A percentile compares a stretch with the other conserved stretches of the same genome.
These are phyloP conservation scores for Chalara sp. DNA, from an alignment of 2,329 filamentous ascomycete species.

Conservation along the genomic window DNA sequence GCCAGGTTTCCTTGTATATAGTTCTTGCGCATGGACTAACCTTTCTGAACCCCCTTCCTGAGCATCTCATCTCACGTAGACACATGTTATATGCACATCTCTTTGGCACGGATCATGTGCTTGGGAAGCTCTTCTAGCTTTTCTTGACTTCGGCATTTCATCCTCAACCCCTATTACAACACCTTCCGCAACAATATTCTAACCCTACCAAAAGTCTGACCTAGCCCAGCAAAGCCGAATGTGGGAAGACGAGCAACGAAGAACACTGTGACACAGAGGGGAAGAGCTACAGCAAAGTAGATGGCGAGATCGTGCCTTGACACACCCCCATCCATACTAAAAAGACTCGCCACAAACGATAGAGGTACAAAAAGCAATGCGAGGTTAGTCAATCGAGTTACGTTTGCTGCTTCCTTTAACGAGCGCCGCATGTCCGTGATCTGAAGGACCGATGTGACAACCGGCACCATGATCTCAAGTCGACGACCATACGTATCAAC, in stretches of 20 bases:
- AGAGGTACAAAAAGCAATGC: slow-evolving; percentile 4
- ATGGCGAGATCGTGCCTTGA: neutral
- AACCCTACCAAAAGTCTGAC: too few species aligned
- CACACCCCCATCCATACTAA: slow-evolving; percentile 2
- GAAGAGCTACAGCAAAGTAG: slow-evolving; percentile 2
- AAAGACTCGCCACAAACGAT: slow-evolving; percentile 2
- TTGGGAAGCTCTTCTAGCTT: too few species aligned
- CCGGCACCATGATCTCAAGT: slow-evolving; percentile 7
- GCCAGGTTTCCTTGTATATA: too few species aligned
- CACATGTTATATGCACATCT: too few species aligned
- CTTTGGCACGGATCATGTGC: too few species aligned
- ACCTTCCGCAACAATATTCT: too few species aligned
- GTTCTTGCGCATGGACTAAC: too few species aligned
- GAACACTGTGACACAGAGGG: neutral
- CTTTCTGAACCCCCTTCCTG: too few species aligned
- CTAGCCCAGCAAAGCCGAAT: too few species aligned
- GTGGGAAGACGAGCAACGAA: neutral
- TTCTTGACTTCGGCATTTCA: too few species aligned
- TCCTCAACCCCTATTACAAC: too few species aligned
- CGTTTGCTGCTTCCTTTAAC: slow-evolving; percentile 8
- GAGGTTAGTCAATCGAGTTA: slow-evolving; percentile 8
- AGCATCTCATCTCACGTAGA: too few species aligned
- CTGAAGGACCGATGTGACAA: slow-evolving; percentile 10
- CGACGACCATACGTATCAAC: slow-evolving; percentile 5
- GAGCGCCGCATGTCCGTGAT: slow-evolving; percentile 7